phyloP scores from a whole-genome alignment of 495 filamentous ascomycete species.

The Xylaria venustula region DNA sequence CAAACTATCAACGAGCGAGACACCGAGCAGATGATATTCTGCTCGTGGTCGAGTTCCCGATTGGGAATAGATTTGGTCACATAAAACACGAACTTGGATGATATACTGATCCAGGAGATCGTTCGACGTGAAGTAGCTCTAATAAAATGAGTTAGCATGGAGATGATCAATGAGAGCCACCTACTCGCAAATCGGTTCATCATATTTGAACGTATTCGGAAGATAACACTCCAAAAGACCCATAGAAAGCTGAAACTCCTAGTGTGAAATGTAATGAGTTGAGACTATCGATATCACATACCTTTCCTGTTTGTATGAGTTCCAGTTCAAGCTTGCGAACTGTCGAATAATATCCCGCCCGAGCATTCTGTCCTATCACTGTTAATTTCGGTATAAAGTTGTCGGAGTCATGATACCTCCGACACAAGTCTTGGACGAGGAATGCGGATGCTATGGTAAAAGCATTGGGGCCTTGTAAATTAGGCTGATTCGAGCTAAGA shows the following conservation, averaged over 20 bases:
- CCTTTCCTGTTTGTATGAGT: constrained; percentile 44
- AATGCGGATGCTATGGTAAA: constrained; percentile 29
- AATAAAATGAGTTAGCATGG: neutral
- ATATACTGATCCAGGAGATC: constrained; percentile 34
- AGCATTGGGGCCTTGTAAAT: constrained; percentile 16
- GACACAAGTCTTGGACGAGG: constrained; percentile 30
- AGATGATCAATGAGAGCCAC: too few relatives aligned
- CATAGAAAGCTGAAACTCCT: too few relatives aligned
- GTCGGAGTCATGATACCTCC: constrained; percentile 22
- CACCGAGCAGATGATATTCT: constrained; percentile 37
- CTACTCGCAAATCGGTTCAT: too few relatives aligned
- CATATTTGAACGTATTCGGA: neutral
- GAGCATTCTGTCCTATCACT: constrained; percentile 27
- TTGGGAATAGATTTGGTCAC: constrained; percentile 39
- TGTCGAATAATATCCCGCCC: constrained; percentile 31
- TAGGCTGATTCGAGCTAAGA: constrained; percentile 20
- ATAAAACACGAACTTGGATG: constrained; percentile 31
- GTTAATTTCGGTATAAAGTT: constrained; percentile 24
- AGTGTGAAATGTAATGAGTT: neutral
- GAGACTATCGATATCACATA: constrained; percentile 15
- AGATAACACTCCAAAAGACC: too few relatives aligned
- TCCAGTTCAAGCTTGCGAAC: constrained; percentile 45
- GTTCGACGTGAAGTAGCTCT: constrained; percentile 32
- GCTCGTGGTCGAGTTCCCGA: constrained; percentile 30
- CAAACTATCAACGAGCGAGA: constrained; percentile 36